A percentile compares a stretch with the other conserved stretches of the same genome.
These are phyloP conservation scores for Diaporthe ampelina DNA, from an alignment of 2,329 filamentous ascomycete genomes.

Conservation along the genomic window DNA sequence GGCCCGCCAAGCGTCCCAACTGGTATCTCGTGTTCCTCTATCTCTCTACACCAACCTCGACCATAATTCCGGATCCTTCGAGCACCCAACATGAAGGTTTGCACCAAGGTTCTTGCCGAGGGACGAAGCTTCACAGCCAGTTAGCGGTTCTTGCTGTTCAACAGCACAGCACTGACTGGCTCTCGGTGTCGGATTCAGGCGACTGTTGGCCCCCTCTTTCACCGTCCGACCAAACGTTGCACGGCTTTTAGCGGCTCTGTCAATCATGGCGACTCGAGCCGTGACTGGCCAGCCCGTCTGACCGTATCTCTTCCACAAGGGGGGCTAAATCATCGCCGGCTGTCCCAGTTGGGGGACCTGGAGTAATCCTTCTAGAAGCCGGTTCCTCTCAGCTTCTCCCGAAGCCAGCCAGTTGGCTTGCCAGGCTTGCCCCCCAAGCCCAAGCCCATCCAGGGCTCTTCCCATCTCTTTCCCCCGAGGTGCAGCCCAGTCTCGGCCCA, in stretches of 20 bases:
- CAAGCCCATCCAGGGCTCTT: background rate
- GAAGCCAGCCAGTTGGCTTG: background rate
- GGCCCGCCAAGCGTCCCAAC: background rate
- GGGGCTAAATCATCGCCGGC: slow-evolving; percentile 5
- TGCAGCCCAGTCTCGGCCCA: slow-evolving; percentile 20
- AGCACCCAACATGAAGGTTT: background rate
- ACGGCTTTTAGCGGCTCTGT: slow-evolving; percentile 25
- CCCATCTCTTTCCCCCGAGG: background rate
- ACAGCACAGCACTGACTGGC: background rate
- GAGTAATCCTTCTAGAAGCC: slow-evolving; percentile 33
- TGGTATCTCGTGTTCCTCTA: slow-evolving; percentile 12
- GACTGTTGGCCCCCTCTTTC: background rate
- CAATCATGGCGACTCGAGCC: background rate
- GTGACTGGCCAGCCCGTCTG: slow-evolving; percentile 5
- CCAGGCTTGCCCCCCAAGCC: background rate
- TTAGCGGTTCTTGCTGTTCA: background rate
- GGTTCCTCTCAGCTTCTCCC: slow-evolving; percentile 33
- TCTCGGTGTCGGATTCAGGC: slow-evolving; percentile 11
- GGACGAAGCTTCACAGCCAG: background rate
- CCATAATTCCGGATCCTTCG: background rate
- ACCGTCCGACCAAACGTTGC: slow-evolving; percentile 21
- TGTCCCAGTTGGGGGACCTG: slow-evolving; percentile 4
- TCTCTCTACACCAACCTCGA: background rate
- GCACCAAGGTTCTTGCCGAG: slow-evolving; percentile 3
- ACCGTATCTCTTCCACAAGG: background rate